These are phyloP conservation scores for Aspergillus uvarum DNA, from an alignment of 2,329 filamentous ascomycete genomes.

Conservation along the genomic window DNA sequence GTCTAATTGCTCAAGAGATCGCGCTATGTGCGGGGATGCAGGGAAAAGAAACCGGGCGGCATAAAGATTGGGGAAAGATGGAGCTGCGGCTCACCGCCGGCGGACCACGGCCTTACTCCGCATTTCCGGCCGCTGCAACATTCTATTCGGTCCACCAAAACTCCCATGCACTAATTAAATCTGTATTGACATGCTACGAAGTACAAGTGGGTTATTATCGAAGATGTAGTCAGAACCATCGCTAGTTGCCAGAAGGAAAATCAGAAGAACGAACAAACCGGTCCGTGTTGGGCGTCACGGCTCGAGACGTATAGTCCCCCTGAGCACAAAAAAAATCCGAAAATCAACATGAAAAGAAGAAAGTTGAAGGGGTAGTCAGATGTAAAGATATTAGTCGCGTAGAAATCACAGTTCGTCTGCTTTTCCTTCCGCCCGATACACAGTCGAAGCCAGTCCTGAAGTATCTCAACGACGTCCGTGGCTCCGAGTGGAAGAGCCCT, in stretches of 20 bases:
- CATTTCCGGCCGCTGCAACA: background rate
- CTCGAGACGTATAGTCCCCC: constrained; percentile 31
- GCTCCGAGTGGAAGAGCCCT: constrained; percentile 85
- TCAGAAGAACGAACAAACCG: constrained; percentile 34
- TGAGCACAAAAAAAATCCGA: constrained; percentile 31
- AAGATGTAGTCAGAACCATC: constrained; percentile 42
- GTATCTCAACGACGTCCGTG: constrained; percentile 77
- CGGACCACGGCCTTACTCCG: constrained; percentile 1
- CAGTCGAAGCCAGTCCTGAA: constrained; percentile 17
- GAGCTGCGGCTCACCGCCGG: constrained; percentile 10
- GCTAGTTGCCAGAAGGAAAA: constrained; percentile 44
- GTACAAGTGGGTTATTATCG: constrained; percentile 45
- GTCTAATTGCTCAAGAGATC: background rate
- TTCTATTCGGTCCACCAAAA: background rate
- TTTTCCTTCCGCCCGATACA: constrained; percentile 14
- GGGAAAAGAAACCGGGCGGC: background rate
- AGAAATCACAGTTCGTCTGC: constrained; percentile 21
- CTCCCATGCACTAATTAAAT: constrained; percentile 31
- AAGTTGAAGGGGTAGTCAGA: constrained; percentile 36
- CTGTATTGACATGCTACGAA: constrained; percentile 42
- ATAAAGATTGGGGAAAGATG: background rate
- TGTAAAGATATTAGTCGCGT: constrained; percentile 34
- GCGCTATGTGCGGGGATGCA: background rate
- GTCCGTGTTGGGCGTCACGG: constrained; percentile 15
- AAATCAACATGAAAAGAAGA: constrained; percentile 20